These are phyloP conservation scores for Grosmannia huntii DNA, from an alignment of 2,329 filamentous ascomycete genomes.

Conservation along the genomic window DNA sequence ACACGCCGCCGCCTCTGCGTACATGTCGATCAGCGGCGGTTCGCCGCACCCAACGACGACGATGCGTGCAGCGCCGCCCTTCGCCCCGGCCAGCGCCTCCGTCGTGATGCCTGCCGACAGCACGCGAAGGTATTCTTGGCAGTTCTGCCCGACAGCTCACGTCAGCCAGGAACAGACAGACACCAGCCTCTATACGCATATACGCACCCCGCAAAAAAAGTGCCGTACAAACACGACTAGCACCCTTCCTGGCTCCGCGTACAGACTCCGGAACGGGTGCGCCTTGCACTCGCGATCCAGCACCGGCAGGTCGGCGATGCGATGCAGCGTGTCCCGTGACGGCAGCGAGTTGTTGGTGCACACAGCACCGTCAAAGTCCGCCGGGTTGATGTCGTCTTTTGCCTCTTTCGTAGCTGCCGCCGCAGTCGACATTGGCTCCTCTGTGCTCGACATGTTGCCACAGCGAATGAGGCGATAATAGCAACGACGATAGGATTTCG, in stretches of 20 bases:
- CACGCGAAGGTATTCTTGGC: constrained; percentile 59
- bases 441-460: not conserved
- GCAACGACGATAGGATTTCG: not conserved
- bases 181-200: too few species aligned
- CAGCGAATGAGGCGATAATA: not conserved
- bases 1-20: constrained; percentile 48
- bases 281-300: constrained; percentile 48
- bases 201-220: constrained; percentile 67
- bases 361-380: constrained; percentile 29
- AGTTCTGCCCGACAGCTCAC: constrained; percentile 37
- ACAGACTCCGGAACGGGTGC: constrained; percentile 50
- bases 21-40: constrained; percentile 54
- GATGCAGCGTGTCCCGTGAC: constrained; percentile 31
- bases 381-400: not conserved
- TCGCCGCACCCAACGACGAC: constrained; percentile 62
- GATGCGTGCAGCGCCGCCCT: constrained; percentile 42
- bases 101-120: constrained; percentile 46
- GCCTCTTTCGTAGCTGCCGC: not conserved
- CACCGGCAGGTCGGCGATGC: constrained; percentile 42
- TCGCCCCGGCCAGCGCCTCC: constrained; percentile 35
- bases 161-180: not conserved
- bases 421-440: not conserved
- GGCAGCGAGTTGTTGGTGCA: constrained; percentile 44
- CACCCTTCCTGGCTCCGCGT: constrained; percentile 41
- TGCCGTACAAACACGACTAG: constrained; percentile 65